phyloP scores from a whole-genome alignment of 495 filamentous ascomycete species.

The Trichocladium uniseriatum region DNA sequence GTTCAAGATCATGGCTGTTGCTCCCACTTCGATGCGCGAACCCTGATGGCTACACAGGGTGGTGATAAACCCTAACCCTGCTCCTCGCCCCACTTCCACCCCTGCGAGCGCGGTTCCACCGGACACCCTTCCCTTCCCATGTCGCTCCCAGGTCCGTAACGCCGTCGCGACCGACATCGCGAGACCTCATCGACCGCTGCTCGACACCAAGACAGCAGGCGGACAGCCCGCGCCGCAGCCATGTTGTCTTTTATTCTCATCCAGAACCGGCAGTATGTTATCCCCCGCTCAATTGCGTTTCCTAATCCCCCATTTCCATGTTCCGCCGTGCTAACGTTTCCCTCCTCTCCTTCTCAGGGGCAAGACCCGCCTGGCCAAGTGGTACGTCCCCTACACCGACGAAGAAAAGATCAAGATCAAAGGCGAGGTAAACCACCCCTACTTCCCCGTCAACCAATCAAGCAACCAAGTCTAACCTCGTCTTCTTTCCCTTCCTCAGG shows the following conservation, averaged over 20 bases:
- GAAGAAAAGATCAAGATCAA: conserved; percentile 96
- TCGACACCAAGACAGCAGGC: conserved; percentile 5
- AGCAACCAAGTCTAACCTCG: background rate
- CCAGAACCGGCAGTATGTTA: conserved; percentile 80
- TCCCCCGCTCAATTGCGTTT: background rate
- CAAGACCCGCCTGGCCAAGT: conserved; percentile 97
- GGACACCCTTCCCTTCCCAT: too few relatives aligned
- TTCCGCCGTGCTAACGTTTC: background rate
- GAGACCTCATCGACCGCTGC: background rate
- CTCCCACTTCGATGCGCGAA: too few relatives aligned
- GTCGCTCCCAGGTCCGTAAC: background rate
- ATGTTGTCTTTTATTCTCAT: conserved; percentile 92
- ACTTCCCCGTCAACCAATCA: too few relatives aligned
- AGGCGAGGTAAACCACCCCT: conserved; percentile 50
- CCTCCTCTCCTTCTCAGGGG: conserved; percentile 49
- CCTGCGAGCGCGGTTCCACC: background rate
- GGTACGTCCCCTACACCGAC: conserved; percentile 96
- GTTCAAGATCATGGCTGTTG: too few relatives aligned
- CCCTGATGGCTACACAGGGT: too few relatives aligned
- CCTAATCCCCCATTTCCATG: background rate
- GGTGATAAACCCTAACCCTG: conserved; percentile 10
- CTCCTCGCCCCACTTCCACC: background rate
- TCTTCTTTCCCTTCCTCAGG: conserved; percentile 37
- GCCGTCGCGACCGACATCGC: background rate
- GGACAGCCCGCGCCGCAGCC: conserved; percentile 8